phyloP scores from a whole-genome alignment of 495 filamentous ascomycete genomes.

The Lineolata rhizophorae region DNA sequence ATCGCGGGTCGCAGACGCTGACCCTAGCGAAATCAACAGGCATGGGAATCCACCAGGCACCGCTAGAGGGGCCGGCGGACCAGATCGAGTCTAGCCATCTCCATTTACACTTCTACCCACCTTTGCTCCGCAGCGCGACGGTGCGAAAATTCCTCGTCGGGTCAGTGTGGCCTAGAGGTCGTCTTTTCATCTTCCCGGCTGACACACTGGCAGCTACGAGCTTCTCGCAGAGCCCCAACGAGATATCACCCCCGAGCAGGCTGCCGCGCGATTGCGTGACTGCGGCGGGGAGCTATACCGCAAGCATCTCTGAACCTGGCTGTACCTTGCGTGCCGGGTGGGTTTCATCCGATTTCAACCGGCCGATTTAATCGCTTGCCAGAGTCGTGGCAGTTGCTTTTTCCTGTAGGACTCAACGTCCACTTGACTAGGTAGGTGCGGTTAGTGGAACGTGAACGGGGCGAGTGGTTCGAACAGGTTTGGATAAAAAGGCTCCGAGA shows the following conservation, averaged over 20 bases:
- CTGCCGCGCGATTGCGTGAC: slow-evolving; percentile 50
- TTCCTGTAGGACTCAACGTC: no score
- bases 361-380: no score
- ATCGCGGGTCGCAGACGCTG: no score
- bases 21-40: no score
- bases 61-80: slow-evolving; percentile 61
- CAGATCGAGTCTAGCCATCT: slow-evolving; percentile 74
- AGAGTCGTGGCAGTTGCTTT: no score
- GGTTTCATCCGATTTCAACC: no score
- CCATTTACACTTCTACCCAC: slow-evolving; percentile 95
- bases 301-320: slow-evolving; percentile 27
- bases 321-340: no score
- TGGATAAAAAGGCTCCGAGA: no score
- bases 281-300: slow-evolving; percentile 71
- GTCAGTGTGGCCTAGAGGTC: slow-evolving; percentile 16
- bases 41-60: slow-evolving; percentile 81
- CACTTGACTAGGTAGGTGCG: no score
- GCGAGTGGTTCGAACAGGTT: no score
- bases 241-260: slow-evolving; percentile 95
- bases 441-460: no score
- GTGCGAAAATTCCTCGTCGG: slow-evolving; percentile 93
- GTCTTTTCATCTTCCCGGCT: slow-evolving; percentile 3
- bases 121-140: slow-evolving; percentile 73
- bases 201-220: slow-evolving; percentile 37
- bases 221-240: slow-evolving; percentile 91